Percentiles rank a stretch among this genome's conserved stretches.
These are phyloP conservation scores for Trametes coccinea DNA, from an alignment of 768 basidiomycete genomes.

Conservation along the genomic window DNA sequence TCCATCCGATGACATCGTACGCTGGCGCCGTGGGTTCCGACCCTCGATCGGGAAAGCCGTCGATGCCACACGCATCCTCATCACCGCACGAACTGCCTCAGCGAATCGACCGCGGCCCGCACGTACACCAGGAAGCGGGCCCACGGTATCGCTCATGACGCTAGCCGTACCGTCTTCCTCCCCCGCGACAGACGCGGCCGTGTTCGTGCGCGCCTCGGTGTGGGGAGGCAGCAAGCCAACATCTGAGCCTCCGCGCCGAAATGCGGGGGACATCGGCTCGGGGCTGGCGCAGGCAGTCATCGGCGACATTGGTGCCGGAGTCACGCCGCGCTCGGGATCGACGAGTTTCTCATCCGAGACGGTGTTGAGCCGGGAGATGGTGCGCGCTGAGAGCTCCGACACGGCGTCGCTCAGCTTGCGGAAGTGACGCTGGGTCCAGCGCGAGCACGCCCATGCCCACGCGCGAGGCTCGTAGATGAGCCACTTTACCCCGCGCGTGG, in stretches of 20 bases:
- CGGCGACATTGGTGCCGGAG: slow-evolving; percentile 1
- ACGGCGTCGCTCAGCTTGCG: slow-evolving; percentile 22
- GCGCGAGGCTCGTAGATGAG: slow-evolving; percentile 28
- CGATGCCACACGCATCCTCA: slow-evolving; percentile 40
- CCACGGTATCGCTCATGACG: slow-evolving; percentile 25
- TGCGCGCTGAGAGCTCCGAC: slow-evolving; percentile 17
- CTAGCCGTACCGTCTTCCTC: slow-evolving; percentile 21
- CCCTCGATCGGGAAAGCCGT: slow-evolving; percentile 29
- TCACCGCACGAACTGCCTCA: slow-evolving; percentile 47
- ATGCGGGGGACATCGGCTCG: slow-evolving; percentile 23
- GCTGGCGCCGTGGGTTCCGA: slow-evolving; percentile 19
- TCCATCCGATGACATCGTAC: slow-evolving; percentile 33
- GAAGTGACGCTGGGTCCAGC: slow-evolving; percentile 22
- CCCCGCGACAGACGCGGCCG: slow-evolving; percentile 22
- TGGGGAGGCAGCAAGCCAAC: slow-evolving; percentile 24
- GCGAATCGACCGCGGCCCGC: slow-evolving; percentile 40
- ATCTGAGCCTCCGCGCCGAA: slow-evolving; percentile 22
- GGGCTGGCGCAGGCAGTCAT: slow-evolving; percentile 19
- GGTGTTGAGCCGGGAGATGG: slow-evolving; percentile 7
- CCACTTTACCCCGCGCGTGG: slow-evolving; percentile 28
- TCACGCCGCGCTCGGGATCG: slow-evolving; percentile 13
- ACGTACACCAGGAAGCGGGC: slow-evolving; percentile 20
- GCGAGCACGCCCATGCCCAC: slow-evolving; percentile 15
- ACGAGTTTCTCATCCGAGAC: slow-evolving; percentile 11
- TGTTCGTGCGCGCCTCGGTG: slow-evolving; percentile 24